Base-by-base conservation (phyloP, 1,284 basidiomycete species). In the Testicularia cyperi region DNA sequence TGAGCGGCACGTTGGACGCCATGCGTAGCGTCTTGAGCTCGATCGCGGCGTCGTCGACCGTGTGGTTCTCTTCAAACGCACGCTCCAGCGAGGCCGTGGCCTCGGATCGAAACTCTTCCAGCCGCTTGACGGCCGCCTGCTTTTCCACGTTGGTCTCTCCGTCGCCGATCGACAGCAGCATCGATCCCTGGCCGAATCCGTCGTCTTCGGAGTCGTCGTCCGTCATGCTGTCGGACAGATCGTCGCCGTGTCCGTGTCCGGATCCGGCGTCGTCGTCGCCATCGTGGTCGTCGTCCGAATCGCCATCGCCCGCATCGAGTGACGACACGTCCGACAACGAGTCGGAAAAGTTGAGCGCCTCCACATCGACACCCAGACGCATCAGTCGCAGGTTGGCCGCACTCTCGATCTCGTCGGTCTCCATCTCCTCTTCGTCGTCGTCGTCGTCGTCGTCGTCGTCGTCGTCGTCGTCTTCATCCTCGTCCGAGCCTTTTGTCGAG, bases 1-100 rank as follows among this genome's bases (percentile, higher is more conserved):
- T 80, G 20, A 91, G 81, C 4, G 87, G 82, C 33, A 92, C 91
- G 72, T 94, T 94, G 63, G 85, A 87, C 30, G 90, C 89, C 91
- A 94, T 94, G 34, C 91, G 85, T 41, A 94, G 82, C 38, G 90
- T 94, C 80, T 92, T 94, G 64, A 94, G 82, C 74, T 94, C 90
- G 65, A 94, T 89, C 0, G 88, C 83, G 1, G 90, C 90, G 78
- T 94, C 90, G 68, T 92, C 90, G 39, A 92, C 84, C 5, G 87
- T 88, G 78, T 94, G 91, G 2, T 83, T 85, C 77, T 94, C 91
- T n/a, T 84, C 81, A 75, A 92, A 92, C 18, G 91, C 90, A 46
- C 91, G 86, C 48, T 89, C 87, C 37, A 94, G 82, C 14, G 89
- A 91, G 57, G 86, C 86, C 14, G 77, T 80, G 36, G 88, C 89